Conservation (phyloP, 2,329 filamentous ascomycete species). For the Stemphylium beticola region DNA sequence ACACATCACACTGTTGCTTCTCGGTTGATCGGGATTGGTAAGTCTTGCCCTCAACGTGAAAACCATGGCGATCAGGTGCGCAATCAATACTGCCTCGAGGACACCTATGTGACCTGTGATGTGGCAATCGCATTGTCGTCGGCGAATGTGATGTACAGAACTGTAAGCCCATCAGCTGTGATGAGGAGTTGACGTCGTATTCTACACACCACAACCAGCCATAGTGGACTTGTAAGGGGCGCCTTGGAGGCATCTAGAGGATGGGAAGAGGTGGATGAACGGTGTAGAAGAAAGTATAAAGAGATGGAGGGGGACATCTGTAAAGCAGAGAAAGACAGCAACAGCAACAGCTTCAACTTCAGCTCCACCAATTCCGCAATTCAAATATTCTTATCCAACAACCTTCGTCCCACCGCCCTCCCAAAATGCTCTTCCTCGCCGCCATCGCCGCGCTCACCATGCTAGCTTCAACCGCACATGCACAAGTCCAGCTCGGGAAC, state of each 20-base stretch:
- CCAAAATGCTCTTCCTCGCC: slow-evolving; percentile 11
- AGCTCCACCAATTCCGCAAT: not conserved
- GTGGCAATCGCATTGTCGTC: not conserved
- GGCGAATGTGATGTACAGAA: not conserved
- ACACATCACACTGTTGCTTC: not conserved
- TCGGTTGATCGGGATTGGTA: not conserved
- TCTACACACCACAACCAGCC: not conserved
- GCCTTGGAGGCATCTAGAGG: not conserved
- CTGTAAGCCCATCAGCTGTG: slow-evolving; percentile 2
- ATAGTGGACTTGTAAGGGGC: not conserved
- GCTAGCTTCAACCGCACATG: slow-evolving; percentile 5
- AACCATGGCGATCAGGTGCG: slow-evolving; percentile 3
- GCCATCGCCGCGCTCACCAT: slow-evolving; percentile 7
- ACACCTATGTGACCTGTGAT: not conserved
- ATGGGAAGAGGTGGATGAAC: not conserved
- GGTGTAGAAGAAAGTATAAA: not conserved
- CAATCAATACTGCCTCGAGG: not conserved
- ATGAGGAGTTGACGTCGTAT: slow-evolving; percentile 3
- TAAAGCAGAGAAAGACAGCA: not conserved
- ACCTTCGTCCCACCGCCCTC: not conserved
- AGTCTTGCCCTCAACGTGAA: not conserved
- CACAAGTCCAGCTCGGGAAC: slow-evolving; percentile 8
- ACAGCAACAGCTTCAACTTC: not conserved
- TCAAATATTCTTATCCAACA: not conserved
- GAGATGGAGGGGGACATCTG: too few relatives aligned